Conservation (phyloP, 192 early-diverging fungal species). For the Backusella macrospora region DNA sequence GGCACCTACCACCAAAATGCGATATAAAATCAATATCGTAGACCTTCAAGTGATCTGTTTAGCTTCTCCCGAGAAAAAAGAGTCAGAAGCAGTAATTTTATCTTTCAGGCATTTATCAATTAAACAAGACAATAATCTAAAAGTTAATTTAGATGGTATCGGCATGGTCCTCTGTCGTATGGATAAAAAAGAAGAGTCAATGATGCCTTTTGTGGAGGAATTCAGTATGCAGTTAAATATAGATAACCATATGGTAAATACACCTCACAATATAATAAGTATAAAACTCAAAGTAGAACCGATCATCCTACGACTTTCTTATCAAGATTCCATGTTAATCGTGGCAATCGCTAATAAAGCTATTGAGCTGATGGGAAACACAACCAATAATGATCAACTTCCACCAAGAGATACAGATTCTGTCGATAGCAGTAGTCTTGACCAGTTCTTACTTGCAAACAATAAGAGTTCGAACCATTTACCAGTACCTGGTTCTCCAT, state of each 20-base stretch:
- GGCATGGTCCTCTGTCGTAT: constrained; percentile 80
- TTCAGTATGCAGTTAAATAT: constrained; percentile 69
- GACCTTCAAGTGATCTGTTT: constrained; percentile 76
- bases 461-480: not conserved
- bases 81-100: constrained; percentile 78
- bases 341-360: constrained; percentile 64
- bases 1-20: not conserved
- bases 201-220: constrained; percentile 73
- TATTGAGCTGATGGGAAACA: constrained; percentile 46
- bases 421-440: not conserved
- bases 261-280: constrained; percentile 58
- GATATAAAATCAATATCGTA: constrained; percentile 66
- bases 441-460: not conserved
- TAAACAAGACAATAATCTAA: constrained; percentile 61
- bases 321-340: constrained; percentile 71
- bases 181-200: constrained; percentile 64
- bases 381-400: not conserved
- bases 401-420: not conserved
- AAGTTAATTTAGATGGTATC: constrained; percentile 65
- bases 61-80: constrained; percentile 54
- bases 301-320: constrained; percentile 72
- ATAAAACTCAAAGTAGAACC: constrained; percentile 65
- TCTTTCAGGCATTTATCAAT: constrained; percentile 66
- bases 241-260: constrained; percentile 48
- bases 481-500: not conserved